A percentile compares a stretch with the other conserved stretches of the same genome.
Conservation (phyloP, 352 stramenopile species). For the Phytophthora rubi region DNA sequence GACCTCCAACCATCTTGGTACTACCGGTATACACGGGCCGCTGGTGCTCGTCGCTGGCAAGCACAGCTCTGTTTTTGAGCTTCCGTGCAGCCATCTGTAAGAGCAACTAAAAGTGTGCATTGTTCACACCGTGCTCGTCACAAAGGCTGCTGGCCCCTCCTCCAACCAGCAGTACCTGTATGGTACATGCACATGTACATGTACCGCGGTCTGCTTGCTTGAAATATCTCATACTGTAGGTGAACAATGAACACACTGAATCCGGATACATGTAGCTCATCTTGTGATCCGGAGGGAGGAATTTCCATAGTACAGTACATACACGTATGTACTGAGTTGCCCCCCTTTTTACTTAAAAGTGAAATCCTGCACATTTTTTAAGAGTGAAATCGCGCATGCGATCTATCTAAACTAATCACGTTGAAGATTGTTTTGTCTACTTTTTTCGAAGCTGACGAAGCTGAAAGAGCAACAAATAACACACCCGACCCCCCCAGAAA, state of each 20-base stretch:
- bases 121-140: conserved; percentile 19
- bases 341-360: no score
- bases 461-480: no score
- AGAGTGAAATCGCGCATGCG: no score
- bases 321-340: no score
- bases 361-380: no score
- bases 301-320: no score
- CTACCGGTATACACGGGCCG: not conserved
- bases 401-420: no score
- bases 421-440: no score
- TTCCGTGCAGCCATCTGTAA: conserved; percentile 15
- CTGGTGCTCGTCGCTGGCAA: conserved; percentile 1
- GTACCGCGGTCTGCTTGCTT: conserved; percentile 14
- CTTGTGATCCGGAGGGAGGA: no score
- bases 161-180: not conserved
- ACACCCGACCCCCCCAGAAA: no score
- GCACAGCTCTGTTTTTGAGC: conserved; percentile 6
- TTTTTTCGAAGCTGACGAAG: no score
- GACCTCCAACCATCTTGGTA: conserved; percentile 1
- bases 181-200: no score
- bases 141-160: not conserved
- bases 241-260: not conserved
- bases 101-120: not conserved
- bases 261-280: conserved; percentile 1
- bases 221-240: conserved; percentile 17